Conservation (phyloP, 2,329 filamentous ascomycete species). For the Hirsutella rhossiliensis region DNA sequence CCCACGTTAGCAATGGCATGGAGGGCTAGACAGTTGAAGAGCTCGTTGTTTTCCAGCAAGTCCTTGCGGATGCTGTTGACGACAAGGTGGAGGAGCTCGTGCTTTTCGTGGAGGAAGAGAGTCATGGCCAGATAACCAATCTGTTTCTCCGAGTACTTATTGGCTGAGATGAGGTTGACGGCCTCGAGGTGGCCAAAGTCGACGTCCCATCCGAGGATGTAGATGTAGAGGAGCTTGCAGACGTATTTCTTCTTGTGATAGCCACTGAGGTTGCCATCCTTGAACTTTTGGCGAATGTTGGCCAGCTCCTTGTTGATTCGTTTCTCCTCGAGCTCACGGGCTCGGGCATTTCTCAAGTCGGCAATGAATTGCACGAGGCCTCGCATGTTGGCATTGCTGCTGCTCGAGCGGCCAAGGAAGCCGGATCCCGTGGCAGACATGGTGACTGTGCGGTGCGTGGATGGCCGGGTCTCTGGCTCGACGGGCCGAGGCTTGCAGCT, state of each 20-base stretch:
- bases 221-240: slow-evolving; percentile 98
- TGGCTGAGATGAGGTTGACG: slow-evolving; percentile 92
- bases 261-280: slow-evolving; percentile 83
- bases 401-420: slow-evolving; percentile 55
- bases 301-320: slow-evolving; percentile 98
- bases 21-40: slow-evolving; percentile 92
- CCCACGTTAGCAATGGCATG: slow-evolving; percentile 98
- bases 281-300: slow-evolving; percentile 97
- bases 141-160: slow-evolving; percentile 98
- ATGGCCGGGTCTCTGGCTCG: slow-evolving; percentile 3
- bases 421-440: slow-evolving; percentile 47
- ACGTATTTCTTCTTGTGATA: slow-evolving; percentile 99
- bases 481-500: neutral
- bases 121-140: slow-evolving; percentile 98
- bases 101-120: slow-evolving; percentile 90
- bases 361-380: slow-evolving; percentile 97
- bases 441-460: slow-evolving; percentile 10
- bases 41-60: slow-evolving; percentile 83
- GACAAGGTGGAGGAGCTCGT: slow-evolving; percentile 89
- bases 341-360: slow-evolving; percentile 86
- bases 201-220: slow-evolving; percentile 97
- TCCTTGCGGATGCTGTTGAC: slow-evolving; percentile 99
- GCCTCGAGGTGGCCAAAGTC: slow-evolving; percentile 98
- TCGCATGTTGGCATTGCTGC: slow-evolving; percentile 56
- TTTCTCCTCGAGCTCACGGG: slow-evolving; percentile 94